Percentiles rank a stretch among this genome's conserved stretches.
These are phyloP conservation scores for Microcera coccophila DNA, from an alignment of 2,329 filamentous ascomycete species.

Conservation along the genomic window DNA sequence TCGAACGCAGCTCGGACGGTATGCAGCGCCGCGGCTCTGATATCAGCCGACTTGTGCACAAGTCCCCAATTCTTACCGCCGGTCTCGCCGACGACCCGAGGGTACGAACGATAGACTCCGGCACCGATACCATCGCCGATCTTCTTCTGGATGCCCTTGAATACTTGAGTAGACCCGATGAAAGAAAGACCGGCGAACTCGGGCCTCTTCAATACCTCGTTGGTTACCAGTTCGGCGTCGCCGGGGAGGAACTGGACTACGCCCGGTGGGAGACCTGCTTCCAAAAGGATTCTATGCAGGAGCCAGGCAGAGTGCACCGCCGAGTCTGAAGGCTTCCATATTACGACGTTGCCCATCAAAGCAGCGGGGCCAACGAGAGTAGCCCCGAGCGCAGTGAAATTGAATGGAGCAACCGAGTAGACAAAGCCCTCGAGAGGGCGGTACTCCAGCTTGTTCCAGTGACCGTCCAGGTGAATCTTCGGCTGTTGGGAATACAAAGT, in stretches of 20 bases:
- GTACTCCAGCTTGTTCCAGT: neutral
- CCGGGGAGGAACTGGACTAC: slow-evolving; percentile 37
- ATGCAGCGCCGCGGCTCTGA: slow-evolving; percentile 43
- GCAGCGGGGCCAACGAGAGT: neutral
- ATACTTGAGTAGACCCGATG: slow-evolving; percentile 34
- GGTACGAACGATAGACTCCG: slow-evolving; percentile 29
- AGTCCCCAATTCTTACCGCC: slow-evolving; percentile 45
- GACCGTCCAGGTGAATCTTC: neutral
- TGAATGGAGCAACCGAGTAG: neutral
- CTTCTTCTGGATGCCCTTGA: slow-evolving; percentile 28
- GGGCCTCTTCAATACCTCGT: slow-evolving; percentile 20
- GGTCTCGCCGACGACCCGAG: slow-evolving; percentile 47
- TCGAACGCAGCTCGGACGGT: slow-evolving; percentile 48
- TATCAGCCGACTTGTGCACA: slow-evolving; percentile 37
- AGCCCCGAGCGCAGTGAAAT: neutral
- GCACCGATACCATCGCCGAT: slow-evolving; percentile 22
- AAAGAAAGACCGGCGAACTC: slow-evolving; percentile 25
- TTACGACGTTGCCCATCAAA: slow-evolving; percentile 9
- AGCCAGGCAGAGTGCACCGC: slow-evolving; percentile 31
- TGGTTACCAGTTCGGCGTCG: slow-evolving; percentile 32
- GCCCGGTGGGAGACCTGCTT: slow-evolving; percentile 35
- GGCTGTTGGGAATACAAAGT: neutral
- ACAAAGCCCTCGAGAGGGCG: neutral
- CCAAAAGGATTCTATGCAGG: slow-evolving; percentile 35
- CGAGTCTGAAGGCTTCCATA: slow-evolving; percentile 37